Percentiles rank a stretch among this genome's conserved stretches.
These are phyloP conservation scores for Fimicolochytrium jonesii DNA, from an alignment of 192 early-diverging fungal species.

Conservation along the genomic window DNA sequence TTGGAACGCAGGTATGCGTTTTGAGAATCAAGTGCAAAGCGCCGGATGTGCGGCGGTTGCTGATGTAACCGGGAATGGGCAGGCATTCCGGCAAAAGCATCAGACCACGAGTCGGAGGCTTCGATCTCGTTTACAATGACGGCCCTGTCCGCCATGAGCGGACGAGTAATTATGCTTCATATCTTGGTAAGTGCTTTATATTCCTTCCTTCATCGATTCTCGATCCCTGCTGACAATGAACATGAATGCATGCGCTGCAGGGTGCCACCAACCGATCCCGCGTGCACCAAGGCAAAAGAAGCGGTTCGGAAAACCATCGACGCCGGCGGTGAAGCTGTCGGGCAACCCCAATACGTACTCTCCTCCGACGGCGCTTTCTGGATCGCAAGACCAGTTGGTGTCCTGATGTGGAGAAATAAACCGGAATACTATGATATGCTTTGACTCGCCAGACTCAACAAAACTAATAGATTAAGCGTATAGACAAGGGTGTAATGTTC, in stretches of 20 bases:
- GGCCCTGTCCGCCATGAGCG: slow-evolving; percentile 58
- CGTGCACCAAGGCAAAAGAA: slow-evolving; percentile 48
- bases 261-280: slow-evolving; percentile 52
- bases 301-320: slow-evolving; percentile 17
- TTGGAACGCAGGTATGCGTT: slow-evolving; percentile 47
- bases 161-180: slow-evolving; percentile 45
- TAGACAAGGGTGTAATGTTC: too few species aligned
- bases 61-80: not conserved
- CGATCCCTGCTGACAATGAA: not conserved
- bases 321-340: too few species aligned
- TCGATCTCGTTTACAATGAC: slow-evolving; percentile 65
- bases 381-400: too few species aligned
- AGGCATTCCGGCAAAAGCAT: slow-evolving; percentile 29
- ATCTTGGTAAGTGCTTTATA: slow-evolving; percentile 31
- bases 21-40: too few species aligned
- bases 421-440: too few species aligned
- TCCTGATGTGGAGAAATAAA: too few species aligned
- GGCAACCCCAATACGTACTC: too few species aligned
- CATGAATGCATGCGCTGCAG: slow-evolving; percentile 1
- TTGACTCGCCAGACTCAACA: too few species aligned
- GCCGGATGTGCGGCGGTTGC: not conserved
- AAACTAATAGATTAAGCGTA: too few species aligned
- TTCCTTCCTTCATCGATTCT: not conserved
- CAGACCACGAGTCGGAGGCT: slow-evolving; percentile 49
- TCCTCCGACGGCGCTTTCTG: too few species aligned